These are phyloP conservation scores for Diplodia mutila DNA, from an alignment of 2,329 filamentous ascomycete species.

Conservation along the genomic window DNA sequence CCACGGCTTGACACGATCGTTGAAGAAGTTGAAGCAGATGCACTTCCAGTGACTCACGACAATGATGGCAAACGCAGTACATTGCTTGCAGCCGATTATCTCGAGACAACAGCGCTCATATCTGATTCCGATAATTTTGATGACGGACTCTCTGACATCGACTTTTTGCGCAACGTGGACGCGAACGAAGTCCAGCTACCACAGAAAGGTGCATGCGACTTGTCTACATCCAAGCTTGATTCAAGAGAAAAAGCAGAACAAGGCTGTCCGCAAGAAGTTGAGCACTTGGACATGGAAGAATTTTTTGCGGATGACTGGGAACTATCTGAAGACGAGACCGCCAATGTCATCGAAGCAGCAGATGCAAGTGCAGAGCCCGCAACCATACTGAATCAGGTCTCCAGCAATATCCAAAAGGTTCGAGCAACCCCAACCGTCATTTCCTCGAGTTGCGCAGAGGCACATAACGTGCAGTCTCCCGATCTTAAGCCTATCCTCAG, in stretches of 20 bases:
- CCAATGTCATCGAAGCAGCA: not conserved
- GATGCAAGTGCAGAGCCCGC: not conserved
- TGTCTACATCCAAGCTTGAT: not conserved
- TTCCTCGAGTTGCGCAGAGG: not conserved
- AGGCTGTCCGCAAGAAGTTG: not conserved
- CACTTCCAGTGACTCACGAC: not conserved
- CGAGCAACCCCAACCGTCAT: not conserved
- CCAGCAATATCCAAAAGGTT: slow-evolving; percentile 5
- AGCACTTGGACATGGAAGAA: not conserved
- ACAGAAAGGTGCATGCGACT: no score
- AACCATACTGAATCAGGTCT: slow-evolving; percentile 6
- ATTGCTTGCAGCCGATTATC: no score
- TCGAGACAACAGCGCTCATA: not conserved
- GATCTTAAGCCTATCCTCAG: slow-evolving; percentile 53
- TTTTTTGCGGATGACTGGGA: not conserved
- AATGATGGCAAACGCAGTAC: not conserved
- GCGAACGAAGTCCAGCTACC: not conserved
- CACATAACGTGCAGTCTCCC: not conserved
- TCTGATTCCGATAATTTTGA: not conserved
- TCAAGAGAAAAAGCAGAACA: not conserved
- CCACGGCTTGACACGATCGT: not conserved
- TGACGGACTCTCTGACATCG: not conserved
- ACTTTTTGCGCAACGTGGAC: not conserved
- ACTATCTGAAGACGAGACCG: not conserved
- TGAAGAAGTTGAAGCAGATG: not conserved